phyloP scores from a whole-genome alignment of 257 asterid genomes.

The Eucommia ulmoides region DNA sequence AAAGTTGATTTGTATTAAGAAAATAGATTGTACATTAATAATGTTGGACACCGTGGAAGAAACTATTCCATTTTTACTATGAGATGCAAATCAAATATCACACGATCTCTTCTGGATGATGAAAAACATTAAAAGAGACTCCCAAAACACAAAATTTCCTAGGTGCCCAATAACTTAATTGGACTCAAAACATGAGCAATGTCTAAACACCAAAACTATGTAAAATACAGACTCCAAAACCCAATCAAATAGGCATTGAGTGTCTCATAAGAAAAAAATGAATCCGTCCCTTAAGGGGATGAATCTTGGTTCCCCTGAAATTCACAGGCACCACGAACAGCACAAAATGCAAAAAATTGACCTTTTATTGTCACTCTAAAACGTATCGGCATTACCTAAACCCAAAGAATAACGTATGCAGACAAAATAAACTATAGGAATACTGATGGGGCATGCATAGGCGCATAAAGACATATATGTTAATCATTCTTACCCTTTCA shows the following conservation, averaged over 20 bases:
- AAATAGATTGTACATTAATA: no score
- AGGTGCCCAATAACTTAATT: not conserved
- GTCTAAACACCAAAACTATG: not conserved
- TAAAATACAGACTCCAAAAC: not conserved
- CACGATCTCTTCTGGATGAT: not conserved
- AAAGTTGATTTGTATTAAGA: no score
- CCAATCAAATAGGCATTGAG: not conserved
- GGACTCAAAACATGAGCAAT: not conserved
- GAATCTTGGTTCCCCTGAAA: not conserved
- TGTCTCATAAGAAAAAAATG: not conserved
- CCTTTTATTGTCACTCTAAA: no score
- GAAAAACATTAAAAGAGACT: no score
- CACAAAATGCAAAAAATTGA: no score
- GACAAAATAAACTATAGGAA: not conserved
- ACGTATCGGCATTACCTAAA: not conserved
- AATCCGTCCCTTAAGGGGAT: not conserved
- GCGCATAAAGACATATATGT: constrained; percentile 1
- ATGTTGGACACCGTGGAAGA: no score
- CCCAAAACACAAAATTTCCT: no score
- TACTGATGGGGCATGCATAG: no score
- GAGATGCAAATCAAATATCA: not conserved
- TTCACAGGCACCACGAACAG: not conserved
- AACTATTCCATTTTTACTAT: no score
- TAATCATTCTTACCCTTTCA: constrained; percentile 33
- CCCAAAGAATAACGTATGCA: not conserved